A percentile compares a stretch with the other conserved stretches of the same genome.
Conservation (phyloP, 495 filamentous ascomycete genomes). For the Aspergillus wentii region DNA sequence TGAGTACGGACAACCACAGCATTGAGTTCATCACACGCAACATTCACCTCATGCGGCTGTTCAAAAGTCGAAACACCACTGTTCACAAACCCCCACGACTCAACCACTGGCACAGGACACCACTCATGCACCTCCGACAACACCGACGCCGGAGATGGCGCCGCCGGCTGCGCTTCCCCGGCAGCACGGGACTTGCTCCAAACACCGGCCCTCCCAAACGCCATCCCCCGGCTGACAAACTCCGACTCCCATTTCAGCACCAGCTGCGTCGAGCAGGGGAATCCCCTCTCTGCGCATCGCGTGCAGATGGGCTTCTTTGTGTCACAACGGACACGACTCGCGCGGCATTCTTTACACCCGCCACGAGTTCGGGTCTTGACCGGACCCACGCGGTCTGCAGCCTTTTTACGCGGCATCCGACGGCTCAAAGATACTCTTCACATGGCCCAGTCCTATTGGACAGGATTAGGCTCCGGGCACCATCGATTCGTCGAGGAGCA, state of each 20-base stretch:
- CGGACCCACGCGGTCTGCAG: conserved; percentile 36
- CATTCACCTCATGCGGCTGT: conserved; percentile 20
- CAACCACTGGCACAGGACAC: conserved; percentile 22
- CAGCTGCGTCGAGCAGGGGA: conserved; percentile 34
- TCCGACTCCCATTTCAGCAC: conserved; percentile 45
- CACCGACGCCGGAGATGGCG: conserved; percentile 7
- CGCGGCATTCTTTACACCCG: conserved; percentile 40
- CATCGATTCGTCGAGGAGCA: neutral
- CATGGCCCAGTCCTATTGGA: conserved; percentile 15
- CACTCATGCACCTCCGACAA: conserved; percentile 23
- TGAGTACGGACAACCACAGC: conserved; percentile 12
- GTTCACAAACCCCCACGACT: conserved; percentile 36
- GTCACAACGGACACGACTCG: conserved; percentile 41
- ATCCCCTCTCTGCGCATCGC: conserved; percentile 30
- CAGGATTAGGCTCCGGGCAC: neutral
- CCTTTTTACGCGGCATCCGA: conserved; percentile 42
- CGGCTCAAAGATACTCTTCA: conserved; percentile 13
- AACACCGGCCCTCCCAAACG: conserved; percentile 40
- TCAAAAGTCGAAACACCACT: conserved; percentile 30
- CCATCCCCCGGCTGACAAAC: conserved; percentile 37
- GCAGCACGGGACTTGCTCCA: conserved; percentile 31
- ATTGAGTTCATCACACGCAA: conserved; percentile 22
- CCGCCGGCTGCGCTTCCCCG: conserved; percentile 4
- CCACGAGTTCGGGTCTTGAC: conserved; percentile 41
- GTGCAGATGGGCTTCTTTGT: conserved; percentile 38